These are phyloP conservation scores for Backusella macrospora DNA, from an alignment of 192 early-diverging fungal species.

Conservation along the genomic window DNA sequence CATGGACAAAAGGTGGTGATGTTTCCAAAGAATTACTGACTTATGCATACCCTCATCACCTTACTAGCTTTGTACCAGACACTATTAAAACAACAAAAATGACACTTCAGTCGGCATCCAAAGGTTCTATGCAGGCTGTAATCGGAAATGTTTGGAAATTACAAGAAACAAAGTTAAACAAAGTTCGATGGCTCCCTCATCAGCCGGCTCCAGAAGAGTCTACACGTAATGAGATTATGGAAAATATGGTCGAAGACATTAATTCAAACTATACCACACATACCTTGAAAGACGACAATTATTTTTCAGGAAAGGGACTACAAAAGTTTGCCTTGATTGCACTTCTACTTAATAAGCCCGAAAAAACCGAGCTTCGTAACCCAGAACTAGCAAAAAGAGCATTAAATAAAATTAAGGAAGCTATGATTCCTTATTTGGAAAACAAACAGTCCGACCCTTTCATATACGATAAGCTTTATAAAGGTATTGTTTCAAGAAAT, in stretches of 20 bases:
- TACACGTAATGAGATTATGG: conserved; percentile 29
- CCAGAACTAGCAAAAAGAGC: conserved; percentile 28
- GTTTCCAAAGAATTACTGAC: conserved; percentile 15
- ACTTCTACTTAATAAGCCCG: conserved; percentile 33
- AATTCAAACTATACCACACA: conserved; percentile 25
- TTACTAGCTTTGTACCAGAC: background rate
- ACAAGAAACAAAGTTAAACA: conserved; percentile 19
- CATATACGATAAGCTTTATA: conserved; percentile 35
- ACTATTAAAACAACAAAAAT: conserved; percentile 22
- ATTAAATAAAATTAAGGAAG: conserved; percentile 32
- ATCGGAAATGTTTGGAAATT: conserved; percentile 36
- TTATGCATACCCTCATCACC: conserved; percentile 42
- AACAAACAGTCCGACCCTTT: conserved; percentile 37
- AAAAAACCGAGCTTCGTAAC: conserved; percentile 28
- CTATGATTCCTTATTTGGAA: conserved; percentile 34
- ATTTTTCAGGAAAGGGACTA: conserved; percentile 45
- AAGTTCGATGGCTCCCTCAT: conserved; percentile 31
- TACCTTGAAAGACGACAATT: conserved; percentile 37
- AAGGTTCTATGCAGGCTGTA: conserved; percentile 39
- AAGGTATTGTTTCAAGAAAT: conserved; percentile 35
- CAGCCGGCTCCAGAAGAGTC: conserved; percentile 21
- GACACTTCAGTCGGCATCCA: conserved; percentile 30
- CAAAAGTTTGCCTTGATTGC: conserved; percentile 43
- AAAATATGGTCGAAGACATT: conserved; percentile 25
- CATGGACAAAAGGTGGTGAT: conserved; percentile 32